Evolutionary conservation across 306 rosid species (phyloP), one percentile per base, ranked within the genome.

Genomic region (Styphnolobium japonicum): DNA sequence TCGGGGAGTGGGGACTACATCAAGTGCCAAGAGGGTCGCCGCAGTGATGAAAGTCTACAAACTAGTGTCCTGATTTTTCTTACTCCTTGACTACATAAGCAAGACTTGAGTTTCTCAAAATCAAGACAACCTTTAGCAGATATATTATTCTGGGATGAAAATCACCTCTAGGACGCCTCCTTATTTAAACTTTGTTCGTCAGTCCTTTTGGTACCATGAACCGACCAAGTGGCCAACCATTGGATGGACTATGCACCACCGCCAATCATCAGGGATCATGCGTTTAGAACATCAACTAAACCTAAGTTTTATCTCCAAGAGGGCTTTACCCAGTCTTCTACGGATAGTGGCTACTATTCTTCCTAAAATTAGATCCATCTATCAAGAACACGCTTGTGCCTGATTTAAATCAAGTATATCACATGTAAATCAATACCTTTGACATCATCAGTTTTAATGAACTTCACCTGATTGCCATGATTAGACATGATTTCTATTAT

Each of bases 401-500:
- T 42, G 33, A 42, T 49, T 62, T 33, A 27, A 48, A 43, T 34
- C 16, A 40, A 33, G 45, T 45, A 25, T 16, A 21, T 73, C 21
- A 7, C 62, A 29, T 15, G 64, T 21, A 67, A 74, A 66, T 45
- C 63, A 57, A 23, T 19, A 58, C 40, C 16, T 31, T 82, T 82
- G n/a, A 15, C 16, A 18, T 23, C 25, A 45, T 61, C 10, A 71
- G 57, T 16, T 29, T 49, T 45, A 3, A 71, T 48, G 37, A 67
- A 45, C 60, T 71, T 79, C 33, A 69, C 21, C 43, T 6, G 33
- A 37, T 49, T 48, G 2, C 12, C 58, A 83, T 75, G 79, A 80
- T 76, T 79, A 79, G 82, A 86, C 69, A 81, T 23, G 84, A 88
- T 85, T 79, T 84, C 79, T 36, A 77, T 64, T 73, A 57, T 1